phyloP scores from a whole-genome alignment of 2,329 filamentous ascomycete species.

The Fusarium buharicum region DNA sequence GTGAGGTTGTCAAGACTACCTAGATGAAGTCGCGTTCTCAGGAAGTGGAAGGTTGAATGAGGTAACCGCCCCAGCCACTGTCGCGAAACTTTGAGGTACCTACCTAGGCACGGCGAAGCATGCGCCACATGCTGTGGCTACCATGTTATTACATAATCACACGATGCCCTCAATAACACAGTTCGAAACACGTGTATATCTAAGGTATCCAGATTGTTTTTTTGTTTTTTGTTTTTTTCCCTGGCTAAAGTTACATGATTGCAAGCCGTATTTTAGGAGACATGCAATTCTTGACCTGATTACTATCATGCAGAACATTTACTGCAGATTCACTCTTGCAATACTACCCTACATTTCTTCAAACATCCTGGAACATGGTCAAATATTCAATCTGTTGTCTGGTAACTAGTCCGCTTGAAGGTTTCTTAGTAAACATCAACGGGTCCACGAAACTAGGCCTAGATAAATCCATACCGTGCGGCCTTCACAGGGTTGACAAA shows the following conservation, averaged over 20 bases:
- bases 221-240: no score
- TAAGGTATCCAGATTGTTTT: no score
- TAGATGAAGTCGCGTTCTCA: slow-evolving; percentile 7
- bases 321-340: no score
- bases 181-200: no score
- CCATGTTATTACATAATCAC: not conserved
- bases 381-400: no score
- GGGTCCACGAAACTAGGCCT: not conserved
- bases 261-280: no score
- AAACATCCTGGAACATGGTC: no score
- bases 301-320: no score
- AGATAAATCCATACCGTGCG: slow-evolving; percentile 13
- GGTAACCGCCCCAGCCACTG: slow-evolving; percentile 24
- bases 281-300: no score
- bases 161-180: slow-evolving; percentile 14
- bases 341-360: no score
- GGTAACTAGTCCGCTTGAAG: no score
- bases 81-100: slow-evolving; percentile 28
- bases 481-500: slow-evolving; percentile 12
- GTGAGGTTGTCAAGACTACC: not conserved
- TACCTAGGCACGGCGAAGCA: not conserved
- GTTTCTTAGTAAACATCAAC: not conserved
- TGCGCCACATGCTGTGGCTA: slow-evolving; percentile 24
- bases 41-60: slow-evolving; percentile 20
- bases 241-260: no score